Evolutionary conservation across 495 filamentous ascomycete species (phyloP), one percentile per base, ranked within the genome.

Genomic region (Talaromyces proteolyticus): DNA sequence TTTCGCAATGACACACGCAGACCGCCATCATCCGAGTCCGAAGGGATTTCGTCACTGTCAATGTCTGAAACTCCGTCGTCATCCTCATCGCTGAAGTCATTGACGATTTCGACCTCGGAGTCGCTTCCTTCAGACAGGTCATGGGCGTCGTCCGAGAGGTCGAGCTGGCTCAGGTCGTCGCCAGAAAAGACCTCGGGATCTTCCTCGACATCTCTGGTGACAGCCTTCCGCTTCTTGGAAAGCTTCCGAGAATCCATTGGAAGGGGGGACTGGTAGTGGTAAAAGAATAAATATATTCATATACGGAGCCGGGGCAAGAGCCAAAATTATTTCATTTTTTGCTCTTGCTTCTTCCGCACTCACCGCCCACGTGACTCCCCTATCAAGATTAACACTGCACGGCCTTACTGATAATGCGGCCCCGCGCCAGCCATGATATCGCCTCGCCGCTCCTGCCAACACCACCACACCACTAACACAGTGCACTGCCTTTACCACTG

Each of bases 61-160:
- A 78, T 52, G 37, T 68, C 71, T 3, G 73, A 71, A 34, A 73
- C 74, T 1, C 63, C 65, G 21, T 67, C 67, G 10, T 64, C 64
- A 3, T 65, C 59, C 8, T 70, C 69, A n/a, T 66, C 59, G 14
- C 62, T 72, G 54, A 69, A 70, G 17, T 77, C 74, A 50, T 76
- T 68, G 42, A 73, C 62, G 43, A 69, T 42, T 54, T 75, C 71
- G 23, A 68, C 54, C 42, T 75, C 73, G 26, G 66, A 76, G 50
- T 73, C 71, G 54, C 65, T 72, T 25, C 72, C 66, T 24, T 70
- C 73, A 18, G 73, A 68, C 36, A 64, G 69, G 19, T 67, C 68
- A 8, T 80, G 77, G 16, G 77, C 79, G 34, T 76, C 78, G 46
- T 81, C 77, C 29, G 82, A 85, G 40, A 88, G 69, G 24, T 86